A percentile compares a stretch with the other conserved stretches of the same genome.
phyloP scores from a whole-genome alignment of 768 basidiomycete species.

The Coprinopsis strossmayeri region DNA sequence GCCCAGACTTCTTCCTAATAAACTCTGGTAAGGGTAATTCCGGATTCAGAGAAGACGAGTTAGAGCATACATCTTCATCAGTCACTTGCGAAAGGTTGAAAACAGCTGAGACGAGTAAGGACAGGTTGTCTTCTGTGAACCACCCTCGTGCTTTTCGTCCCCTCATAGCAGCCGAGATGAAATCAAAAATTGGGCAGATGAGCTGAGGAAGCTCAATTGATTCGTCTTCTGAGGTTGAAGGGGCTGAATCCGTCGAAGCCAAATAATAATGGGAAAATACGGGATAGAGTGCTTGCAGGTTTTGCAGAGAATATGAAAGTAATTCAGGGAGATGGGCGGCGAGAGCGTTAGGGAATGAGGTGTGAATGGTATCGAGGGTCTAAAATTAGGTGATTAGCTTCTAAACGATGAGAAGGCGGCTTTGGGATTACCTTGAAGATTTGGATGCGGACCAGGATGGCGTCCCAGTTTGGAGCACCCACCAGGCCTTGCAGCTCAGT shows the following conservation, averaged over 20 bases:
- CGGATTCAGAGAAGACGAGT: background rate
- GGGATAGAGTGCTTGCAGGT: slow-evolving; percentile 53
- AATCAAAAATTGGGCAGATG: slow-evolving; percentile 75
- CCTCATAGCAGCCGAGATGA: slow-evolving; percentile 60
- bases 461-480: slow-evolving; percentile 68
- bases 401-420: background rate
- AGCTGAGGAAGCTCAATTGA: slow-evolving; percentile 70
- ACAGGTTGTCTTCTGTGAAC: slow-evolving; percentile 48
- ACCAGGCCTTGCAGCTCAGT: slow-evolving; percentile 60
- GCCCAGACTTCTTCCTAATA: slow-evolving; percentile 87
- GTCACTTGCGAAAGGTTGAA: slow-evolving; percentile 84
- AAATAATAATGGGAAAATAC: slow-evolving; percentile 61
- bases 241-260: slow-evolving; percentile 44
- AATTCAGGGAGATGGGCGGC: slow-evolving; percentile 57
- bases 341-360: slow-evolving; percentile 74
- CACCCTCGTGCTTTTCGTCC: slow-evolving; percentile 60
- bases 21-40: slow-evolving; percentile 4
- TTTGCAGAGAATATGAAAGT: slow-evolving; percentile 48
- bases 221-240: slow-evolving; percentile 70
- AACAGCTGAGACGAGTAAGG: slow-evolving; percentile 43
- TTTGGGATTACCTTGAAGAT: slow-evolving; percentile 64
- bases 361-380: slow-evolving; percentile 76
- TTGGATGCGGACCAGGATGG: slow-evolving; percentile 70
- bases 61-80: slow-evolving; percentile 66
- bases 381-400: slow-evolving; percentile 22